Conservation (phyloP, 2,329 filamentous ascomycete species). For the Ophiostoma sp. region DNA sequence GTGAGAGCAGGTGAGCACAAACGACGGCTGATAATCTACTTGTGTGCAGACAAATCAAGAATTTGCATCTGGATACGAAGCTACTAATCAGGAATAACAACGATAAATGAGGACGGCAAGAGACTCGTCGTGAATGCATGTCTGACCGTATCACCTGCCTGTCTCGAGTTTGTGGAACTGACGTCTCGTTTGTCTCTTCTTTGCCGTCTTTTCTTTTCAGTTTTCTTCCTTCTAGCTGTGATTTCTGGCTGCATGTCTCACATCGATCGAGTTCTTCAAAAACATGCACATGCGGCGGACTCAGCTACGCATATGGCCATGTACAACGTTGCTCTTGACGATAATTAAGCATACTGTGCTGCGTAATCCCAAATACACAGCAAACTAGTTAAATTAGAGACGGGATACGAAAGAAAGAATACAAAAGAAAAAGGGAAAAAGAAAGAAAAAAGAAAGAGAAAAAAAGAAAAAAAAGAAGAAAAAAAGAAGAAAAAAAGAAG, state of each 20-base stretch:
- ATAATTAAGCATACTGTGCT: background rate
- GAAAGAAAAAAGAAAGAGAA: background rate
- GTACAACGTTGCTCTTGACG: too few relatives aligned
- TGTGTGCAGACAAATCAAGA: constrained; percentile 1
- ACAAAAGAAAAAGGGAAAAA: too few relatives aligned
- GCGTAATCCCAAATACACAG: too few relatives aligned
- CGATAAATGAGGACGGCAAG: background rate
- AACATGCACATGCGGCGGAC: background rate
- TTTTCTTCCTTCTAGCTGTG: background rate
- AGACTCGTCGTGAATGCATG: background rate
- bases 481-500: too few relatives aligned
- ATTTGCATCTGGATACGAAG: background rate
- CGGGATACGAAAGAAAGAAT: too few relatives aligned
- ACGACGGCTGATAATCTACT: background rate
- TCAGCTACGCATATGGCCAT: too few relatives aligned
- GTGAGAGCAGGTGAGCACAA: background rate
- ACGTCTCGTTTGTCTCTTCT: background rate
- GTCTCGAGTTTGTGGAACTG: background rate
- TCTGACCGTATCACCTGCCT: too few relatives aligned
- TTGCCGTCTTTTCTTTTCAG: background rate
- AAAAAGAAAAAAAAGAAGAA: background rate
- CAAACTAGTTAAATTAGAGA: too few relatives aligned
- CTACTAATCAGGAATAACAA: background rate
- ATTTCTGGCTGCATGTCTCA: background rate
- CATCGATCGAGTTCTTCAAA: background rate